These are phyloP conservation scores for Cronartium quercuum DNA, from an alignment of 1,284 basidiomycete species.

Conservation along the genomic window DNA sequence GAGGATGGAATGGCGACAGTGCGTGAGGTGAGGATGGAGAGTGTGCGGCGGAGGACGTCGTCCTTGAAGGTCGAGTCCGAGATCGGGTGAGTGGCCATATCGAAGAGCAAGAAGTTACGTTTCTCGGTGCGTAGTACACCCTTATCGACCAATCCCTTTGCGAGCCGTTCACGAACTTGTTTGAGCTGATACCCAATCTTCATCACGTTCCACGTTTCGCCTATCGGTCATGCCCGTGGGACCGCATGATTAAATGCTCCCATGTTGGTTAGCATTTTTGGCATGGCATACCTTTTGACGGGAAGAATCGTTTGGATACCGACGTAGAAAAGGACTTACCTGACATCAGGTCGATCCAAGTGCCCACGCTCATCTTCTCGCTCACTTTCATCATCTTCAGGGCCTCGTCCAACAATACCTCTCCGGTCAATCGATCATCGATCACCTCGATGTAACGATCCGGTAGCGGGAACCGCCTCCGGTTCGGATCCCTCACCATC, in stretches of 20 bases:
- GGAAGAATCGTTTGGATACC: background rate
- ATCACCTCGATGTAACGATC: constrained; percentile 85
- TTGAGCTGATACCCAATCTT: constrained; percentile 97
- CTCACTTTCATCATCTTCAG: constrained; percentile 77
- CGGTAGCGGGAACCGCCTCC: constrained; percentile 66
- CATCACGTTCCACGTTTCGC: constrained; percentile 98
- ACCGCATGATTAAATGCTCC: background rate
- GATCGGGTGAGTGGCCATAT: constrained; percentile 95
- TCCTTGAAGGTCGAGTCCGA: constrained; percentile 85
- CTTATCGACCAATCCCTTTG: constrained; percentile 96
- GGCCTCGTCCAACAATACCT: constrained; percentile 92
- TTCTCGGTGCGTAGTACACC: constrained; percentile 94
- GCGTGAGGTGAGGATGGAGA: constrained; percentile 70
- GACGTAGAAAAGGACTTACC: constrained; percentile 56
- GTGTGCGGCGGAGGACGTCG: constrained; percentile 66
- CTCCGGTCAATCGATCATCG: constrained; percentile 81
- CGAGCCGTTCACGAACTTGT: constrained; percentile 88
- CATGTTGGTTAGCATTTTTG: background rate
- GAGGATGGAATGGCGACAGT: constrained; percentile 69
- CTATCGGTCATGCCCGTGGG: constrained; percentile 52
- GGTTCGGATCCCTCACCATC: constrained; percentile 72
- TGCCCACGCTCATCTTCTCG: constrained; percentile 79
- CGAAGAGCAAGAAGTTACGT: constrained; percentile 92
- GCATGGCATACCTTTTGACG: too few relatives aligned
- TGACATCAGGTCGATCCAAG: constrained; percentile 86